phyloP scores from a whole-genome alignment of 202 grass and related monocot genomes.

The Carex sylvatica region DNA sequence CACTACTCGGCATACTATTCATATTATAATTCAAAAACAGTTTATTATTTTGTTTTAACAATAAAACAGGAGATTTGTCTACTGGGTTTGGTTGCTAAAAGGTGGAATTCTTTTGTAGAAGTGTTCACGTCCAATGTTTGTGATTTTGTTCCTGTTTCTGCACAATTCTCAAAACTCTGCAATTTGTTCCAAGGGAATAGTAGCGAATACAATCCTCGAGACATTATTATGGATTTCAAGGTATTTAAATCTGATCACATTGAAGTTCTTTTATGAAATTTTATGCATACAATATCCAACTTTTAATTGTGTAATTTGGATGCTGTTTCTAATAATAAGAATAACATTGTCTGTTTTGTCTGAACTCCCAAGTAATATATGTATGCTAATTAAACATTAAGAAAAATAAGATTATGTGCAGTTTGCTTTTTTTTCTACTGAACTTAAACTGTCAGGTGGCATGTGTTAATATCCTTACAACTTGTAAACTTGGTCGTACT shows the following conservation, averaged over 20 bases:
- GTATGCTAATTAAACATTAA: not conserved
- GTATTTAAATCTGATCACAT: slow-evolving; percentile 29
- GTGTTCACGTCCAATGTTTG: slow-evolving; percentile 42
- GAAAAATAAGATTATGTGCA: not conserved
- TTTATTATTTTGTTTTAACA: slow-evolving; percentile 27
- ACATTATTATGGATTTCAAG: slow-evolving; percentile 34
- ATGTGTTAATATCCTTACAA: not conserved
- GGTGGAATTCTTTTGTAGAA: slow-evolving; percentile 64
- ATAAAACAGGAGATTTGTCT: slow-evolving; percentile 70
- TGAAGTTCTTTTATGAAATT: not conserved
- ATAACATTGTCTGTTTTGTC: not conserved
- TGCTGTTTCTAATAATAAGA: not conserved
- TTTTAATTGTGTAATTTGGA: not conserved
- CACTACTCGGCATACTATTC: not conserved
- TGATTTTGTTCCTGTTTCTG: slow-evolving; percentile 66
- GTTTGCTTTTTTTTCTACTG: not conserved
- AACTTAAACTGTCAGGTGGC: not conserved
- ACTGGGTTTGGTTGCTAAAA: slow-evolving; percentile 51
- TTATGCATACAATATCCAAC: not conserved
- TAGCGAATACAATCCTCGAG: slow-evolving; percentile 27
- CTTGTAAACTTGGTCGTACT: not conserved
- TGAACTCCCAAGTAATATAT: not conserved
- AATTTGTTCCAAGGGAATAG: slow-evolving; percentile 41
- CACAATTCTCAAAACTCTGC: slow-evolving; percentile 59
- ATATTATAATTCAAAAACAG: not conserved